Evolutionary conservation across 2,329 filamentous ascomycete genomes (phyloP), one percentile per base, ranked within the genome.

Genomic region (Onygenales sp.): DNA sequence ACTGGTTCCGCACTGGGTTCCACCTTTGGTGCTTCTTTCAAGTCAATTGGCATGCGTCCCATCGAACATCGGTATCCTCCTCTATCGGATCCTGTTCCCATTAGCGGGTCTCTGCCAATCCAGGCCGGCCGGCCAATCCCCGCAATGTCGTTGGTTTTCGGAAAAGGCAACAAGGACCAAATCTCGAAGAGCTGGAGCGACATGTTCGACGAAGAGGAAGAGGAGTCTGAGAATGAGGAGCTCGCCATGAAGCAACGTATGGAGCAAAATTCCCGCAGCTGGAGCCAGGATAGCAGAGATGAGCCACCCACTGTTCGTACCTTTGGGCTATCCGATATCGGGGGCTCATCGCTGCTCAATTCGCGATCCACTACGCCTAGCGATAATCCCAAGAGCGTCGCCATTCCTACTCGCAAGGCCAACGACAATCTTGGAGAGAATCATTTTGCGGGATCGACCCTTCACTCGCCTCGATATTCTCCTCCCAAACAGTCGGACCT

Each of bases 171-270:
- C 67, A 81, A 83, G 57, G 86, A 92, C 45, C 76, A 80, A 47
- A 88, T 94, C 47, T 95, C 93, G 53, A 97, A 97, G 85, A 97
- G 93, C 77, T 98, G 93, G 93, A 95, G 91, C 65, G 93, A 98
- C 69, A 83, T 97, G 69, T 96, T 90, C 86, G 92, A 97, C 55
- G 92, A 97, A 69, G 92, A 97, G 52, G 90, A 93, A 64, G 92
- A 97, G 52, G 90, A 93, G 64, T 76, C 78, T 37, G 80, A 85
- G 62, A 82, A 79, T 58, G 81, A 85, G 66, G 73, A 81, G 53
- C 71, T 78, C 56, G 74, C 74, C 5, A 72, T 86, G 31, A 81
- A 85, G 70, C 75, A 83, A 58, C 74, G 76, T 34, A 74, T 73
- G 57, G 72, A 74, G 66, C 77, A 86, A 63, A 88, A 89, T 66